These are phyloP conservation scores for Oemleria cerasiformis DNA, from an alignment of 306 rosid genomes.

Conservation along the genomic window DNA sequence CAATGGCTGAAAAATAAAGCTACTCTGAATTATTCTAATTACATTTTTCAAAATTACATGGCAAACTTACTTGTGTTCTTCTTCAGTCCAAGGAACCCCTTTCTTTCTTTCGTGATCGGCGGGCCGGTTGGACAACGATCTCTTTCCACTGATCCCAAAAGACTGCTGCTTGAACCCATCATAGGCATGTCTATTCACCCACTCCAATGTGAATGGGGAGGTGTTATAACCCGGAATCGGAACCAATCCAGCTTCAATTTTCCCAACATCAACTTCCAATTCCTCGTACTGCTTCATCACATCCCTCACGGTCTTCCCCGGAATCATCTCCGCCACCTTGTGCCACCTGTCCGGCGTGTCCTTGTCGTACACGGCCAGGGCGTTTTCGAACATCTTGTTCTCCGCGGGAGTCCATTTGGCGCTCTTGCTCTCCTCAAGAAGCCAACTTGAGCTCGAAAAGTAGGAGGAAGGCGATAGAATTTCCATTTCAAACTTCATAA, in stretches of 20 bases:
- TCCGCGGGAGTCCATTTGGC: conserved; percentile 74
- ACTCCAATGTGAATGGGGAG: conserved; percentile 72
- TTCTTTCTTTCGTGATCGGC: conserved; percentile 81
- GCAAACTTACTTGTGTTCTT: conserved; percentile 74
- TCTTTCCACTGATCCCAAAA: conserved; percentile 49
- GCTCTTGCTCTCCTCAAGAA: conserved; percentile 37
- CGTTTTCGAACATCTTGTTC: conserved; percentile 88
- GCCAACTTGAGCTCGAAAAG: conserved; percentile 47
- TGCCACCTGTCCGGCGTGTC: conserved; percentile 85
- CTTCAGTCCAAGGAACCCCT: conserved; percentile 96
- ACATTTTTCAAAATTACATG: conserved; percentile 13
- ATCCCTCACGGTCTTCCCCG: conserved; percentile 68
- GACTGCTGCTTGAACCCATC: conserved; percentile 56
- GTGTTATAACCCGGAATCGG: conserved; percentile 67
- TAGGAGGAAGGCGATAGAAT: conserved; percentile 58
- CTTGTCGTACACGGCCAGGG: conserved; percentile 71
- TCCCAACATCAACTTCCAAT: conserved; percentile 64
- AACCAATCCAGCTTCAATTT: conserved; percentile 77
- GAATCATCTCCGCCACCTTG: conserved; percentile 72
- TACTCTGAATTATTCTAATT: neutral
- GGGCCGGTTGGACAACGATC: conserved; percentile 46
- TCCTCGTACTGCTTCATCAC: conserved; percentile 69
- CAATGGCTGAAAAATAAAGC: neutral
- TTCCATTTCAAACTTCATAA: conserved; percentile 73
- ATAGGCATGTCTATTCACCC: conserved; percentile 50